phyloP scores from a whole-genome alignment of 257 asterid genomes.

The Datura wrightii region DNA sequence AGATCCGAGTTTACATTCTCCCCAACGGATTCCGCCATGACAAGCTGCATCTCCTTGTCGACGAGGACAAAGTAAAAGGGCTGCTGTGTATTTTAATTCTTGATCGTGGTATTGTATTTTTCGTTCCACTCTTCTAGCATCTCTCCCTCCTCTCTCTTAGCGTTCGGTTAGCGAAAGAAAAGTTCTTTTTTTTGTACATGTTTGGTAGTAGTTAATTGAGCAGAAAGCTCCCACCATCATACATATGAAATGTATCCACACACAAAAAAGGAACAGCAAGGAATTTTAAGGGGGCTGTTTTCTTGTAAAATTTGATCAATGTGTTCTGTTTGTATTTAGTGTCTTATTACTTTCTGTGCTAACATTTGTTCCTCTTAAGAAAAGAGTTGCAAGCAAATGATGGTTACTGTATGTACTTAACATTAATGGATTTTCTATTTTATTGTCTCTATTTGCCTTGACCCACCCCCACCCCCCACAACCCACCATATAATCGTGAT shows the following conservation, averaged over 20 bases:
- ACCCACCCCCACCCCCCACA: too few species aligned
- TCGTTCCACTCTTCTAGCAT: background rate
- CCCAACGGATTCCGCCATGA: background rate
- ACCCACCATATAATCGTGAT: background rate
- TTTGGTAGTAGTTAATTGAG: constrained; percentile 21
- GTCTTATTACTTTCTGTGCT: background rate
- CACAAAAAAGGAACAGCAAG: background rate
- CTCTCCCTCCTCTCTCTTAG: background rate
- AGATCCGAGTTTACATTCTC: background rate
- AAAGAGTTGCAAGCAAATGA: background rate
- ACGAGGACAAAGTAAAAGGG: background rate
- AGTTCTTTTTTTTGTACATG: constrained; percentile 25
- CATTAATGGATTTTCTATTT: background rate
- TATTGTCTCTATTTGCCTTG: background rate
- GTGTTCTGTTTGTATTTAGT: constrained; percentile 13
- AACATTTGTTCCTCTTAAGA: constrained; percentile 12
- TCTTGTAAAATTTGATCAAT: constrained; percentile 19
- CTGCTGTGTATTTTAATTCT: constrained; percentile 2
- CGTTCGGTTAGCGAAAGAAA: background rate
- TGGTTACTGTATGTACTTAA: background rate
- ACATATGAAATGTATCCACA: constrained; percentile 19
- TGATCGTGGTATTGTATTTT: background rate
- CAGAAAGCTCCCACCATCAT: background rate
- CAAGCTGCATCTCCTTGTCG: constrained; percentile 26
- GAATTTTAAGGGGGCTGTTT: constrained; percentile 3